These are phyloP conservation scores for Strigomonas culicis DNA, from an alignment of 208 protist genomes.

Conservation along the genomic window DNA sequence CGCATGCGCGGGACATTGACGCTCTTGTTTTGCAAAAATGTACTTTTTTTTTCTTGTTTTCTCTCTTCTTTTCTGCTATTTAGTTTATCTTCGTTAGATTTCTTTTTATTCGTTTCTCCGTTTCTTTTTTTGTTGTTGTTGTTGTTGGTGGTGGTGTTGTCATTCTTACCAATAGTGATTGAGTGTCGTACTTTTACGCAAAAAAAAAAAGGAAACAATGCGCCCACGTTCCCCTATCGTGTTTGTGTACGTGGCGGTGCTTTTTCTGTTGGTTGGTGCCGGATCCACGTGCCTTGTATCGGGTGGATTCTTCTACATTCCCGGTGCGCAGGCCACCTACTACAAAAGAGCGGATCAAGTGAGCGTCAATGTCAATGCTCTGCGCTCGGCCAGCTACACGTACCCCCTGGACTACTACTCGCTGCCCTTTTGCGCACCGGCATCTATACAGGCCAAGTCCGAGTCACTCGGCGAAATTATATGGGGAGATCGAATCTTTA, in stretches of 20 bases:
- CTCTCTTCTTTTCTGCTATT: slow-evolving; percentile 1
- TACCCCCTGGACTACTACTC: slow-evolving; percentile 71
- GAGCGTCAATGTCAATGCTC: slow-evolving; percentile 55
- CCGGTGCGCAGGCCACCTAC: slow-evolving; percentile 41
- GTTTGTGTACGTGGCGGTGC: neutral
- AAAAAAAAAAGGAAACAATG: slow-evolving; percentile 10
- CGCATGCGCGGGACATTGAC: neutral
- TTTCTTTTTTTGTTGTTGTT: neutral
- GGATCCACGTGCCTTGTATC: no score
- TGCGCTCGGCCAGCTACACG: slow-evolving; percentile 59
- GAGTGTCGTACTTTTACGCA: neutral
- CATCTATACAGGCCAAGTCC: slow-evolving; percentile 22
- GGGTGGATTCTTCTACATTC: slow-evolving; percentile 51
- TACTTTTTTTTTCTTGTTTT: neutral
- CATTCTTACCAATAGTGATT: neutral
- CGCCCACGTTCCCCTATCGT: neutral
- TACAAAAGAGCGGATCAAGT: slow-evolving; percentile 46
- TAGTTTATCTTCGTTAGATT: neutral
- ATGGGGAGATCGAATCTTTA: slow-evolving; percentile 70
- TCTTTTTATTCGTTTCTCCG: neutral
- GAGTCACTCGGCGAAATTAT: slow-evolving; percentile 76
- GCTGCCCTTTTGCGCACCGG: slow-evolving; percentile 59
- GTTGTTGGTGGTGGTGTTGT: neutral
- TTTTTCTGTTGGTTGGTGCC: neutral
- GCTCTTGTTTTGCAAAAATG: slow-evolving; percentile 6